Percentiles rank a stretch among this genome's conserved stretches.
Conservation (phyloP, 2,329 filamentous ascomycete species). For the Septoria linicola region DNA sequence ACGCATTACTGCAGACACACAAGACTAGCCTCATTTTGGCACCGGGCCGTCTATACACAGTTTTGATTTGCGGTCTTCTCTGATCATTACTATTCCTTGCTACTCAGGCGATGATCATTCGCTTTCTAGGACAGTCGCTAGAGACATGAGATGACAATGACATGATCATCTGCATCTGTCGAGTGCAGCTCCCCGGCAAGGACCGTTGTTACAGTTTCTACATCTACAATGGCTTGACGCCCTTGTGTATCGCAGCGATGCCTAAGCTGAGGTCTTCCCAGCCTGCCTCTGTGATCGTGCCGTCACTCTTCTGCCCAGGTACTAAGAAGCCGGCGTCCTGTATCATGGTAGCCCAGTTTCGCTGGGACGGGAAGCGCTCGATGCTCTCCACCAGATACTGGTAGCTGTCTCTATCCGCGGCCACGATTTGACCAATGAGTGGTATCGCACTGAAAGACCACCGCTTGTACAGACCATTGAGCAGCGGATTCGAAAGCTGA, state of each 20-base stretch:
- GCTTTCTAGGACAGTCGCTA: no score
- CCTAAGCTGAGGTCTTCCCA: constrained; percentile 91
- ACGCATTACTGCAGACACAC: no score
- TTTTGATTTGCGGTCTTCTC: no score
- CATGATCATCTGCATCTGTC: no score
- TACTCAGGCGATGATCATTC: no score
- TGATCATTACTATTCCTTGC: no score
- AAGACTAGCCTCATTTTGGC: neutral
- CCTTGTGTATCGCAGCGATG: constrained; percentile 94
- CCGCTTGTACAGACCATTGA: constrained; percentile 86
- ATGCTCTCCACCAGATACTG: constrained; percentile 99
- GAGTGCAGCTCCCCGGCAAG: no score
- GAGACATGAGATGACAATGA: no score
- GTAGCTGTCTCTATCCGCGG: constrained; percentile 91
- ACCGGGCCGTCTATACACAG: no score
- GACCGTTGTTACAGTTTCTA: neutral
- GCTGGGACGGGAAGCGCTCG: constrained; percentile 84
- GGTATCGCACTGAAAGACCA: constrained; percentile 97
- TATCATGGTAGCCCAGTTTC: constrained; percentile 81
- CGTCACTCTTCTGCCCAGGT: constrained; percentile 53
- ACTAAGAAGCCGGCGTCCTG: constrained; percentile 79
- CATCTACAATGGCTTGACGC: constrained; percentile 68
- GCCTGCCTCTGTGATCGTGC: constrained; percentile 53
- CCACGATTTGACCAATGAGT: constrained; percentile 90
- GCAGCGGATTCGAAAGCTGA: constrained; percentile 72